Base-by-base conservation (phyloP, 257 asterid genomes). In the Salvia miltiorrhiza region DNA sequence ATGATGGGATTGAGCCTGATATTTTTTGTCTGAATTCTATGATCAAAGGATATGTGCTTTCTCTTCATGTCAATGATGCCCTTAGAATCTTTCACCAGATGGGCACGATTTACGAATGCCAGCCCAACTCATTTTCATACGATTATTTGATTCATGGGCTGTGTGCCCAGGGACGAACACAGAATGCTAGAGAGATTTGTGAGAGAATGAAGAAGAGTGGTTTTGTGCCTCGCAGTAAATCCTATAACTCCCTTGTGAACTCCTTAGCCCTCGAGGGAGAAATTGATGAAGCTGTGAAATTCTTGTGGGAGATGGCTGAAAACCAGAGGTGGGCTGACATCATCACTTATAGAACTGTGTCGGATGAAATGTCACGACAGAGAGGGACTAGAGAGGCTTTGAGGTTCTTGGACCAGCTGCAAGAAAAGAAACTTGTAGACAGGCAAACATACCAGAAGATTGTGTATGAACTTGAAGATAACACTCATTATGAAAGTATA, bases 11-110 rank as follows among this genome's bases (percentile, higher is more conserved):
- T 26, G 94, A 93, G 81, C 97, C 98, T 9, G 97, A 93, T 83
- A 64, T 88, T 14, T 83, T 85, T 69, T 76, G 93, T 24, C 79
- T 93, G 87, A 93, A 93, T 79, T 84, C 82, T 54, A 81, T 93
- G 97, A 93, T 93, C 70, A 93, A 93, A 72, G 98, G 98, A 6
- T 93, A 93, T 63, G 98, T 93, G 74, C 82, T 93, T 48, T 90
- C 97, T 0, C 87, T 90, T 73, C 97, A 93, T 76, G 88, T 93
- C 7, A 90, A 93, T 71, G 98, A 93, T 71, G 98, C 97, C 13
- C 92, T 93, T 7, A 84, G 97, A 76, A 75, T 93, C 76, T 93
- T 88, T 74, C 97, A 93, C 82, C 97, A 93, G 81, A 83, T 90
- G 90, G 97, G 81, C 0, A 85, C 66, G 74, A 92, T 79, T 43